phyloP scores from a whole-genome alignment of 257 asterid genomes.

The Solanum ahanhuiri region DNA sequence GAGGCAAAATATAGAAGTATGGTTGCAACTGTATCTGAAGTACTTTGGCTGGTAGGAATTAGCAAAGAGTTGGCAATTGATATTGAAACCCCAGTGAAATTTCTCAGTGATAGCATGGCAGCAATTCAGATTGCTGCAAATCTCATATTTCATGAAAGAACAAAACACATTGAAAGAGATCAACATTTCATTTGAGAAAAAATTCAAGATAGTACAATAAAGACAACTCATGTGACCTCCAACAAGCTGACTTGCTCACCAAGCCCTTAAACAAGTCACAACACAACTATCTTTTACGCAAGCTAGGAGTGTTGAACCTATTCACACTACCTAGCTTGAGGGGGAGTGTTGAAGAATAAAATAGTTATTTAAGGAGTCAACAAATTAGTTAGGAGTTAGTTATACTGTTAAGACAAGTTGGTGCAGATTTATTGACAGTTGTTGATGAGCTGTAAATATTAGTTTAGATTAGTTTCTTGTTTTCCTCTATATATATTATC shows the following conservation, averaged over 20 bases:
- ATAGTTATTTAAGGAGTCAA: too few species aligned
- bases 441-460: neutral
- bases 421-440: neutral
- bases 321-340: neutral
- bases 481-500: too few species aligned
- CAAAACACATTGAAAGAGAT: neutral
- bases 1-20: neutral
- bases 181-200: too few species aligned
- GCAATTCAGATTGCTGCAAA: neutral
- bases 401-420: too few species aligned
- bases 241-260: neutral
- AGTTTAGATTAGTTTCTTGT: neutral
- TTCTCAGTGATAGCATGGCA: neutral
- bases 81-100: neutral
- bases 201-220: neutral
- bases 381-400: too few species aligned
- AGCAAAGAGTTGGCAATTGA: neutral
- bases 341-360: neutral
- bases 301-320: neutral
- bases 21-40: neutral
- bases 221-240: neutral
- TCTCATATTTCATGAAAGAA: neutral
- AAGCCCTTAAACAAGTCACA: neutral
- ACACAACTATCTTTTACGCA: neutral
- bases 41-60: neutral